Conservation (phyloP, 2,329 filamentous ascomycete species). For the Verticillium albo-atrum region DNA sequence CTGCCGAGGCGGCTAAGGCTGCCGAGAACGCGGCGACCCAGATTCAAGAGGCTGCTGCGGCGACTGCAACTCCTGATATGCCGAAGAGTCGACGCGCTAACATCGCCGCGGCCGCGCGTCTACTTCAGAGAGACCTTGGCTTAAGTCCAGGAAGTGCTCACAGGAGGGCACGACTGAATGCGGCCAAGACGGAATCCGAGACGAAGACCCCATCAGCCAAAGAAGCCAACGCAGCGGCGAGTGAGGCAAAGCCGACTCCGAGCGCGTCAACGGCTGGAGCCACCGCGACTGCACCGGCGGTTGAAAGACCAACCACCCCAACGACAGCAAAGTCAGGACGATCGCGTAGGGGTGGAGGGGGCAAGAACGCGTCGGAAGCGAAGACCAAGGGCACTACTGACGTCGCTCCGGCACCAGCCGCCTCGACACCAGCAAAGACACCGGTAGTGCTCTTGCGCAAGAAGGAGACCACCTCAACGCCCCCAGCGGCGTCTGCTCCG, state of each 20-base stretch:
- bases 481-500: constrained; percentile 5
- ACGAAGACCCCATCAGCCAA: constrained; percentile 23
- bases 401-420: constrained; percentile 16
- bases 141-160: constrained; percentile 60
- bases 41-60: constrained; percentile 20
- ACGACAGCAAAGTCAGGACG: constrained; percentile 11
- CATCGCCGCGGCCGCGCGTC: constrained; percentile 60
- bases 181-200: constrained; percentile 50
- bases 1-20: constrained; percentile 43
- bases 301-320: constrained; percentile 6
- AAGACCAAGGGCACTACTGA: constrained; percentile 30
- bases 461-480: constrained; percentile 23
- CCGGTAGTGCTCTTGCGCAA: constrained; percentile 36
- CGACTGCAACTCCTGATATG: constrained; percentile 17
- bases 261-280: constrained; percentile 3
- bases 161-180: constrained; percentile 54
- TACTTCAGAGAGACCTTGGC: constrained; percentile 62
- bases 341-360: constrained; percentile 22
- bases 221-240: constrained; percentile 10
- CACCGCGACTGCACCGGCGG: neutral
- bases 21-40: constrained; percentile 38
- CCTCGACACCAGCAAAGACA: constrained; percentile 20
- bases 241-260: constrained; percentile 17
- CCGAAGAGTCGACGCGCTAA: constrained; percentile 54
- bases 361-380: constrained; percentile 27